These are phyloP conservation scores for Rauvolfia tetraphylla DNA, from an alignment of 257 asterid species.

Conservation along the genomic window DNA sequence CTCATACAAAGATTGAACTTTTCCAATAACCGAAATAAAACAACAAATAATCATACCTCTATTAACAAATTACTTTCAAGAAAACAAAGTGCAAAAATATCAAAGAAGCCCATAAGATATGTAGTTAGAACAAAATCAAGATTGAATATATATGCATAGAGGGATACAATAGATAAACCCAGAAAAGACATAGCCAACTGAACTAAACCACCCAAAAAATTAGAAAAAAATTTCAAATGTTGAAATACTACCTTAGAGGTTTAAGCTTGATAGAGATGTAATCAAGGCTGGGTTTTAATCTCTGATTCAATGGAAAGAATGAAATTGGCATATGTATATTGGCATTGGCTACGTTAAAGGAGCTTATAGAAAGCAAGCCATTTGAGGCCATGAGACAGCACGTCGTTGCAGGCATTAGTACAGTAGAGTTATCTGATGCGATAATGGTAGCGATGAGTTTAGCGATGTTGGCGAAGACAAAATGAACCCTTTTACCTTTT, in stretches of 20 bases:
- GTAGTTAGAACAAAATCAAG: background rate
- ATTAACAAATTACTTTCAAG: background rate
- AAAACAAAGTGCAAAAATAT: background rate
- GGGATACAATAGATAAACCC: background rate
- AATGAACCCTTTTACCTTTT: no score
- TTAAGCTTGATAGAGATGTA: slow-evolving; percentile 9
- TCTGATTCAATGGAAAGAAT: slow-evolving; percentile 21
- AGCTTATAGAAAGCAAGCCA: slow-evolving; percentile 13
- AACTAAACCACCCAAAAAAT: background rate
- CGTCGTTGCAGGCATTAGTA: slow-evolving; percentile 16
- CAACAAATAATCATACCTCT: background rate
- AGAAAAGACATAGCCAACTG: background rate
- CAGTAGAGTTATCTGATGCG: background rate
- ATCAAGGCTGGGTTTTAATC: slow-evolving; percentile 23
- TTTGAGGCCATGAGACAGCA: background rate
- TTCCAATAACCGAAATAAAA: background rate
- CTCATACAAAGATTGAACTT: background rate
- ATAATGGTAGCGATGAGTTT: no score
- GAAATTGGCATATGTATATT: slow-evolving; percentile 18
- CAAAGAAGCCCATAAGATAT: background rate
- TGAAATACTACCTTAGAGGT: slow-evolving; percentile 31
- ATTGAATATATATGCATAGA: background rate
- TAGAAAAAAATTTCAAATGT: background rate
- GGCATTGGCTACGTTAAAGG: slow-evolving; percentile 15
- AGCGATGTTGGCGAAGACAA: no score